Evolutionary conservation across 257 asterid genomes (phyloP).

Genomic region (Solanum bulbocastanum): DNA sequence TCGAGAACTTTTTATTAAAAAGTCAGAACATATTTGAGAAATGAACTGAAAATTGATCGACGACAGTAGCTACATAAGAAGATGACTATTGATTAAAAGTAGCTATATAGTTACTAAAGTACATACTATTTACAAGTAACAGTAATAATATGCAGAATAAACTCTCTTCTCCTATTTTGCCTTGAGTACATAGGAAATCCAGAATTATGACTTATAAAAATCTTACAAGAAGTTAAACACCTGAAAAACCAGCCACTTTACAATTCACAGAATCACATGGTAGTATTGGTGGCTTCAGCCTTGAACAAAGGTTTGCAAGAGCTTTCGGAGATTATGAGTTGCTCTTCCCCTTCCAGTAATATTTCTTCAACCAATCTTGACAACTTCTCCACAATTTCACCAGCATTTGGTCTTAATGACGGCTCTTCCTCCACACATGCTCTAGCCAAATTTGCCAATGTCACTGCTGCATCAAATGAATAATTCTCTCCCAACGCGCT

Average conservation of each 20-base stretch:
- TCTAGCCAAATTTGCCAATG: constrained; percentile 58
- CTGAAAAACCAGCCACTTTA: not conserved
- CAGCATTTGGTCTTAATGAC: constrained; percentile 55
- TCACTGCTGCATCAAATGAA: constrained; percentile 46
- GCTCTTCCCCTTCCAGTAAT: constrained; percentile 28
- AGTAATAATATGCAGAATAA: not conserved
- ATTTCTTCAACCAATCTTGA: constrained; percentile 52
- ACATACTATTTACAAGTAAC: not conserved
- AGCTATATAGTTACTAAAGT: not conserved
- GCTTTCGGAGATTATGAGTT: constrained; percentile 30
- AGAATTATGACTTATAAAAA: not conserved
- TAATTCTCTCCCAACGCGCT: constrained; percentile 58
- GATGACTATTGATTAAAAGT: not conserved
- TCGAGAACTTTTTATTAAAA: not conserved
- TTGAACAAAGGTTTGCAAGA: constrained; percentile 52
- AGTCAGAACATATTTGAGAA: not conserved
- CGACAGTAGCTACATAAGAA: not conserved
- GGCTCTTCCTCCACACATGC: constrained; percentile 69
- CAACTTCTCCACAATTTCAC: constrained; percentile 63
- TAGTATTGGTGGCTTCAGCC: constrained; percentile 17
- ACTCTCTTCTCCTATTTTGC: not conserved
- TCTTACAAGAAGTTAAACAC: not conserved
- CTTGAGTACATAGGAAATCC: not conserved
- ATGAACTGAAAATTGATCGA: not conserved
- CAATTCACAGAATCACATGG: not conserved